These are phyloP conservation scores for Verticillium nubilum DNA, from an alignment of 2,329 filamentous ascomycete genomes.

Conservation along the genomic window DNA sequence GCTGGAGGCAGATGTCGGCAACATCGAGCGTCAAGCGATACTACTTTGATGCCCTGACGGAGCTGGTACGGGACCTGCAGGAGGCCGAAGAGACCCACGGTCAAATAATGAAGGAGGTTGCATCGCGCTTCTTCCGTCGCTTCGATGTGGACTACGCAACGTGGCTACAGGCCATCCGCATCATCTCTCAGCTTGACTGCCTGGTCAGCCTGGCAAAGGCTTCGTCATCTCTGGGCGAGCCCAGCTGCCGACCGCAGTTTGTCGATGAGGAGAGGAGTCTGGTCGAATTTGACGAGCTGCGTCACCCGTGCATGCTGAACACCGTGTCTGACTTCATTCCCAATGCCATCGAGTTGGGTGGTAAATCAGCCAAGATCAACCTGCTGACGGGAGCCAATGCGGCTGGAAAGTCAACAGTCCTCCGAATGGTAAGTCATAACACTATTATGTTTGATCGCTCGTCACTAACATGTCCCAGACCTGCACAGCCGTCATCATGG, in stretches of 20 bases:
- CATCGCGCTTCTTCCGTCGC: constrained; percentile 73
- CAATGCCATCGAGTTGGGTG: constrained; percentile 86
- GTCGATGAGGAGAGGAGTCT: constrained; percentile 79
- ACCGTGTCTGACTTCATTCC: constrained; percentile 93
- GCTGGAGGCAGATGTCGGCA: constrained; percentile 95
- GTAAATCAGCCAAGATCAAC: constrained; percentile 75
- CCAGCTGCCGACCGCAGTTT: constrained; percentile 85
- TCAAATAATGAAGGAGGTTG: constrained; percentile 84
- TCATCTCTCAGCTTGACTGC: constrained; percentile 90
- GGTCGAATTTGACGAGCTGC: constrained; percentile 86
- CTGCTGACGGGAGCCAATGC: constrained; percentile 94
- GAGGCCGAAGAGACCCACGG: constrained; percentile 92
- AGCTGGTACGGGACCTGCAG: constrained; percentile 79
- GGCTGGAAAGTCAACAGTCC: constrained; percentile 91
- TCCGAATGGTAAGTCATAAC: constrained; percentile 70
- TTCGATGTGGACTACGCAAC: constrained; percentile 83
- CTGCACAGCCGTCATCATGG: constrained; percentile 94
- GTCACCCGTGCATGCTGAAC: constrained; percentile 90
- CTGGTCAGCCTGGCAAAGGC: constrained; percentile 89
- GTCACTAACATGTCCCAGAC: constrained; percentile 49
- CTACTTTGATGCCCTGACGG: constrained; percentile 80
- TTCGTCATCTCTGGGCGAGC: constrained; percentile 75
- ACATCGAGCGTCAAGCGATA: constrained; percentile 88
- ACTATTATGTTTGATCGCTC: not conserved
- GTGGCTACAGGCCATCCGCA: constrained; percentile 86